phyloP scores from a whole-genome alignment of 495 filamentous ascomycete genomes.

The Xanthoparmelia taractica region DNA sequence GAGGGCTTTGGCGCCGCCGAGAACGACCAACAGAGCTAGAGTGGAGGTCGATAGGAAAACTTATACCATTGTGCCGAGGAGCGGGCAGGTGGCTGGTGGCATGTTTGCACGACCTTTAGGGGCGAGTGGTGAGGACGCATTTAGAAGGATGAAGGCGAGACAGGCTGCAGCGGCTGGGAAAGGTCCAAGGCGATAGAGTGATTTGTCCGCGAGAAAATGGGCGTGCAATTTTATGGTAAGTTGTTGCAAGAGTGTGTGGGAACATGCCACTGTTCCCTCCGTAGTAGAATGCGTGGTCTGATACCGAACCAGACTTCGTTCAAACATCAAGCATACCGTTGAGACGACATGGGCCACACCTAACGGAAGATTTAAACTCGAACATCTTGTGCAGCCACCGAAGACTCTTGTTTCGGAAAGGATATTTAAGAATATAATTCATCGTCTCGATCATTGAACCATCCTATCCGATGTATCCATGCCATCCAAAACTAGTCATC shows the following conservation, averaged over 20 bases:
- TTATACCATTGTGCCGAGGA: constrained; percentile 73
- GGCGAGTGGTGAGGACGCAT: constrained; percentile 67
- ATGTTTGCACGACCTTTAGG: constrained; percentile 58
- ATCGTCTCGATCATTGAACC: not conserved
- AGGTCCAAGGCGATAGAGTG: constrained; percentile 29
- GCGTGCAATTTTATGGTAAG: not conserved
- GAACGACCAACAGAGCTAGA: constrained; percentile 61
- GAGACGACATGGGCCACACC: not conserved
- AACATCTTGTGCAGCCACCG: not conserved
- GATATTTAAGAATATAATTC: not conserved
- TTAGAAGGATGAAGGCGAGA: constrained; percentile 71
- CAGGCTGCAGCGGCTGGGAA: constrained; percentile 50
- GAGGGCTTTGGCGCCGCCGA: constrained; percentile 59
- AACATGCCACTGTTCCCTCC: not conserved
- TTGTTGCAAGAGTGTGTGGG: not conserved
- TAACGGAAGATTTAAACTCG: not conserved
- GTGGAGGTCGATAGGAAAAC: constrained; percentile 61
- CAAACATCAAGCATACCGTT: not conserved
- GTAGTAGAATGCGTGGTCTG: not conserved
- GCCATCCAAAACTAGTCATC: constrained; percentile 18
- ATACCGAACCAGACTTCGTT: not conserved
- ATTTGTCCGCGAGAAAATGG: not conserved
- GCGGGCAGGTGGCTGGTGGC: constrained; percentile 44
- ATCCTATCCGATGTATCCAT: not conserved
- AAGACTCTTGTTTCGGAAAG: not conserved